These are phyloP conservation scores for Phytophthora boehmeriae DNA, from an alignment of 352 stramenopile genomes.

Conservation along the genomic window DNA sequence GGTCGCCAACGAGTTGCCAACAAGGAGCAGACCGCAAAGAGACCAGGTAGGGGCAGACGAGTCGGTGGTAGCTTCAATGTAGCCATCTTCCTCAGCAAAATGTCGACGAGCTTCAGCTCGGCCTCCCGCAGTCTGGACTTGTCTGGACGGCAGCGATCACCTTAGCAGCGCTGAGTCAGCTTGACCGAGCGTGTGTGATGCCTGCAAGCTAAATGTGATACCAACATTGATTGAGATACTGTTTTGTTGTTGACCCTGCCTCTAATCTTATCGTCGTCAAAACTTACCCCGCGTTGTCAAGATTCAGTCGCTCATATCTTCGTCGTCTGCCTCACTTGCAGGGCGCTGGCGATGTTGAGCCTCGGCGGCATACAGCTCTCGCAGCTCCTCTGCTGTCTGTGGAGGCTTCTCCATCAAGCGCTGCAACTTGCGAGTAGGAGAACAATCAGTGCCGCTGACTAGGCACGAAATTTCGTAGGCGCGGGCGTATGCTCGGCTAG, in stretches of 20 bases:
- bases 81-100: conserved; percentile 5
- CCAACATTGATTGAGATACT: neutral
- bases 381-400: conserved; percentile 60
- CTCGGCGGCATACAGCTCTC: conserved; percentile 58
- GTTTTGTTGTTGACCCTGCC: neutral
- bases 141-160: conserved; percentile 18
- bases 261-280: neutral
- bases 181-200: neutral
- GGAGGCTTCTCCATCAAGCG: conserved; percentile 70
- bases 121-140: conserved; percentile 24
- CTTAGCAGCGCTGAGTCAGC: conserved; percentile 15
- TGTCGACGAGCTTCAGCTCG: conserved; percentile 22
- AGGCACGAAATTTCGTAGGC: conserved; percentile 66
- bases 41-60: neutral
- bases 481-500: conserved; percentile 54
- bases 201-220: too few species aligned
- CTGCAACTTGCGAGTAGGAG: conserved; percentile 66
- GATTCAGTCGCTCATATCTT: conserved; percentile 26
- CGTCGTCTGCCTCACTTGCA: conserved; percentile 34
- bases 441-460: conserved; percentile 63
- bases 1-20: too few species aligned
- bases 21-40: neutral
- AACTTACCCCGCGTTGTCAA: neutral
- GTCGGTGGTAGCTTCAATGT: neutral
- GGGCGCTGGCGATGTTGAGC: conserved; percentile 39